Evolutionary conservation across 768 basidiomycete species (phyloP).

Genomic region (Russula sp.): DNA sequence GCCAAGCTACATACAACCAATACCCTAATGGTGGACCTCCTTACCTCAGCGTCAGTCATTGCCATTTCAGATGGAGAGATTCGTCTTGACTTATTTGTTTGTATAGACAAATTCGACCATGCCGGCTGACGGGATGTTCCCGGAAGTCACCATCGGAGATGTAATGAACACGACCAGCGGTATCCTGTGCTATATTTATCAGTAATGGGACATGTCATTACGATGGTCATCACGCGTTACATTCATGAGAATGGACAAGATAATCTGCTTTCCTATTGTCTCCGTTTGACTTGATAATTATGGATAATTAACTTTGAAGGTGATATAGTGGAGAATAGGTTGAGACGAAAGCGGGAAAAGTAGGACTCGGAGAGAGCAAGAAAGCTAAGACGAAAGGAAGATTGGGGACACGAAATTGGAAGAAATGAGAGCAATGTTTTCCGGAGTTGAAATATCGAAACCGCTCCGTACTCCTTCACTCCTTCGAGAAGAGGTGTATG

Average conservation of each 20-base stretch:
- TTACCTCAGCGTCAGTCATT: slow-evolving; percentile 28
- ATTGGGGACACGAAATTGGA: too few species aligned
- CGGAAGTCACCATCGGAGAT: slow-evolving; percentile 32
- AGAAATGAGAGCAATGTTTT: too few species aligned
- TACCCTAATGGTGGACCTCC: slow-evolving; percentile 36
- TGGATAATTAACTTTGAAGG: too few species aligned
- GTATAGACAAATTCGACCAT: slow-evolving; percentile 35
- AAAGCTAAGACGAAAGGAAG: too few species aligned
- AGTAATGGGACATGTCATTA: slow-evolving; percentile 25
- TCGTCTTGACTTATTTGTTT: background rate
- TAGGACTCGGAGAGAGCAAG: too few species aligned
- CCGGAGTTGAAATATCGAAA: too few species aligned
- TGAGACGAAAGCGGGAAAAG: too few species aligned
- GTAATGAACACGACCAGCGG: slow-evolving; percentile 37
- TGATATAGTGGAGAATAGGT: too few species aligned
- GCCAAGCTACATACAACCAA: slow-evolving; percentile 27
- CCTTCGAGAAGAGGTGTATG: too few species aligned
- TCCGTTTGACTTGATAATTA: background rate
- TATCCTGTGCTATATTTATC: slow-evolving; percentile 40
- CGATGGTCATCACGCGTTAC: too few species aligned
- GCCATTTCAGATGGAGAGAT: background rate
- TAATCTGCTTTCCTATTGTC: background rate
- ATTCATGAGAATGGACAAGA: background rate
- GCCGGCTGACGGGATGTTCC: slow-evolving; percentile 35
- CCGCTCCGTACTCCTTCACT: too few species aligned